Percentiles rank a stretch among this genome's conserved stretches.
Evolutionary conservation across 148 eudicot species (phyloP).

Genomic region (Fagopyrum homotropicum): DNA sequence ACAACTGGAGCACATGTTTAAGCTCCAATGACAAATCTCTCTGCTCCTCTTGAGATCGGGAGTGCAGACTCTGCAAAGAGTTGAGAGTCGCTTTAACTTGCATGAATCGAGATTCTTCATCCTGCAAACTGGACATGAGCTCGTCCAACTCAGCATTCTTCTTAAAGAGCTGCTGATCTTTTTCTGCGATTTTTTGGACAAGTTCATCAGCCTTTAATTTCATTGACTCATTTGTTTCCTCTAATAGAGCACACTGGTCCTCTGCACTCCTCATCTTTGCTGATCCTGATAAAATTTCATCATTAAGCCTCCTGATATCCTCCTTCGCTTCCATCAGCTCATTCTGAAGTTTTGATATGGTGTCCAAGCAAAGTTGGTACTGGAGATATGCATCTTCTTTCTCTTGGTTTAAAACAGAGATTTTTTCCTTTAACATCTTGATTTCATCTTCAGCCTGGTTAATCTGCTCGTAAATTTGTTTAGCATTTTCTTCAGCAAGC

Average conservation of each 20-base stretch:
- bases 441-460: constrained; percentile 56
- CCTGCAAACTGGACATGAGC: constrained; percentile 38
- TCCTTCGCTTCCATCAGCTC: constrained; percentile 51
- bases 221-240: constrained; percentile 51
- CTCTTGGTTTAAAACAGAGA: constrained; percentile 38
- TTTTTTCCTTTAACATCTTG: constrained; percentile 40
- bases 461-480: constrained; percentile 32
- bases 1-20: constrained; percentile 48
- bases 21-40: constrained; percentile 64
- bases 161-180: constrained; percentile 54
- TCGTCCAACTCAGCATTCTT: constrained; percentile 65
- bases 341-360: constrained; percentile 49
- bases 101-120: constrained; percentile 49
- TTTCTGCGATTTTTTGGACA: constrained; percentile 40
- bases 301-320: constrained; percentile 45
- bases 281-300: constrained; percentile 36
- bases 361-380: constrained; percentile 54
- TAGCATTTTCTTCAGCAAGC: constrained; percentile 36
- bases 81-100: constrained; percentile 64
- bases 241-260: constrained; percentile 43
- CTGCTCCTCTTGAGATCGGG: constrained; percentile 76
- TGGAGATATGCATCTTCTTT: constrained; percentile 41
- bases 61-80: constrained; percentile 49
- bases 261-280: constrained; percentile 52
- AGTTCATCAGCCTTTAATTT: constrained; percentile 56